Percentiles rank a stretch among this genome's conserved stretches.
Evolutionary conservation across 305 asterid genomes (phyloP).

Genomic region (Lippia alba): DNA sequence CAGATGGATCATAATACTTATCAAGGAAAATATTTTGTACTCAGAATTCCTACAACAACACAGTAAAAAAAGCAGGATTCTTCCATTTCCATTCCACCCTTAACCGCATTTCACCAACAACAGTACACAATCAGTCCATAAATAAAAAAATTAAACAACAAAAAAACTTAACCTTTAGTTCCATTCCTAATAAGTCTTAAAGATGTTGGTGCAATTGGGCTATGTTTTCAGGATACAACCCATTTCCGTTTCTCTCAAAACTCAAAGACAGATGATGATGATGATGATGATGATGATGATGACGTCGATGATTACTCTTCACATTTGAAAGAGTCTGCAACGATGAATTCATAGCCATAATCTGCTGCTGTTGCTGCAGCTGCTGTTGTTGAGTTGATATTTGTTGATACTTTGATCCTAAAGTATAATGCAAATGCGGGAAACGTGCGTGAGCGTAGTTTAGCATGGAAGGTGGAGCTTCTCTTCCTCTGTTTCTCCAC

Average conservation of each 20-base stretch:
- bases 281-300: slow-evolving; percentile 40
- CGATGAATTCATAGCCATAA: slow-evolving; percentile 37
- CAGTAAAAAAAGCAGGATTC: no score
- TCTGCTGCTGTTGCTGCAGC: slow-evolving; percentile 50
- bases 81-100: not conserved
- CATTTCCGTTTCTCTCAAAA: slow-evolving; percentile 46
- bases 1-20: no score
- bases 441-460: slow-evolving; percentile 54
- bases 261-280: slow-evolving; percentile 46
- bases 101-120: not conserved
- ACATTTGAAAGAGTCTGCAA: slow-evolving; percentile 33
- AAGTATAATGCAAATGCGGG: slow-evolving; percentile 51
- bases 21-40: no score
- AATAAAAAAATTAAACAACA: not conserved
- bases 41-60: no score
- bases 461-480: slow-evolving; percentile 38
- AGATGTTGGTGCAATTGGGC: slow-evolving; percentile 50
- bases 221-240: slow-evolving; percentile 38
- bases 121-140: not conserved
- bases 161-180: slow-evolving; percentile 11
- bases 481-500: slow-evolving; percentile 46
- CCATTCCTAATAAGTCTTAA: slow-evolving; percentile 33
- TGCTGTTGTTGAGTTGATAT: slow-evolving; percentile 44
- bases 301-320: slow-evolving; percentile 45
- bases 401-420: slow-evolving; percentile 50